phyloP scores from a whole-genome alignment of 2,329 filamentous ascomycete species.

The Claviceps capensis region DNA sequence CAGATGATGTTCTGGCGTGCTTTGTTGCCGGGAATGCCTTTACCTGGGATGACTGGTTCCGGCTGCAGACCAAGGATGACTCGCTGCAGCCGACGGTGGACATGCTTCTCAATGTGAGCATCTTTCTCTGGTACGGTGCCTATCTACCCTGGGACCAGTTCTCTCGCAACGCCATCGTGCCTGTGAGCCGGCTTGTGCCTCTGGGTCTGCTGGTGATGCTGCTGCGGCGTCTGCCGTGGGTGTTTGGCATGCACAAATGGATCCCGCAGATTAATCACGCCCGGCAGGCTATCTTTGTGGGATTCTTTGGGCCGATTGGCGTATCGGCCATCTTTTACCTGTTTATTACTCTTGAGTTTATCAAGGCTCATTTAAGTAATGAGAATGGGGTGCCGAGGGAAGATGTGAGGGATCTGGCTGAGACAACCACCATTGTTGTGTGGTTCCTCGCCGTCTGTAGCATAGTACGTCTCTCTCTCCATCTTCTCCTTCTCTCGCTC shows the following conservation, averaged over 20 bases:
- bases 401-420: conserved; percentile 52
- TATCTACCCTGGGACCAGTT: conserved; percentile 72
- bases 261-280: conserved; percentile 68
- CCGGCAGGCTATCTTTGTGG: conserved; percentile 70
- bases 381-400: conserved; percentile 46
- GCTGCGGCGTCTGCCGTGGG: conserved; percentile 62
- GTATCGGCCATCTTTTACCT: conserved; percentile 86
- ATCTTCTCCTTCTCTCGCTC: background rate
- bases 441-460: conserved; percentile 82
- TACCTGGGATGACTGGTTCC: conserved; percentile 91
- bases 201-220: conserved; percentile 66
- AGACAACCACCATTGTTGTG: conserved; percentile 58
- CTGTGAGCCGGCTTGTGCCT: conserved; percentile 57
- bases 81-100: conserved; percentile 89
- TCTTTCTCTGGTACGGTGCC: conserved; percentile 87
- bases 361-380: conserved; percentile 35
- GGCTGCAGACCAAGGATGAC: conserved; percentile 76
- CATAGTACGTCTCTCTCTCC: conserved; percentile 43
- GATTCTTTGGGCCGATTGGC: conserved; percentile 87
- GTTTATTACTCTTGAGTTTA: conserved; percentile 65
- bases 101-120: conserved; percentile 78
- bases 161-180: conserved; percentile 49
- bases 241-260: conserved; percentile 57
- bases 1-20: conserved; percentile 80
- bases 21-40: conserved; percentile 88